These are phyloP conservation scores for Myxozyma neglecta DNA, from an alignment of 805 yeast species.

Conservation along the genomic window DNA sequence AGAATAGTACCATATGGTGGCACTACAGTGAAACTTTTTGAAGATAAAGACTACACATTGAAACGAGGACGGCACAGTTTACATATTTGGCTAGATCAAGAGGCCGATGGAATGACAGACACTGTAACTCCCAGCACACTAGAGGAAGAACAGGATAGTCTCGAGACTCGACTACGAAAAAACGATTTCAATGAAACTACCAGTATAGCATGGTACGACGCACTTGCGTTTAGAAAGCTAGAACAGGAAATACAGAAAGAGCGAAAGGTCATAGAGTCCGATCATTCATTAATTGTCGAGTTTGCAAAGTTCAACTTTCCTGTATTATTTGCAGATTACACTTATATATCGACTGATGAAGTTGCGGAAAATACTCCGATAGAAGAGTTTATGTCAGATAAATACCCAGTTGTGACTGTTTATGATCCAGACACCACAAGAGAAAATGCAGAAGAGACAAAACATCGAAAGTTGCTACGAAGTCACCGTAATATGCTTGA, in stretches of 20 bases:
- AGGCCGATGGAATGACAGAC: conserved; percentile 39
- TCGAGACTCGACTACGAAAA: conserved; percentile 50
- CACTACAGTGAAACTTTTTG: conserved; percentile 61
- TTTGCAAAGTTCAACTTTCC: conserved; percentile 70
- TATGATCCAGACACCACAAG: conserved; percentile 69
- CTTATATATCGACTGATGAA: conserved; percentile 39
- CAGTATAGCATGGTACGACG: conserved; percentile 71
- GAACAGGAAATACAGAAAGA: conserved; percentile 43
- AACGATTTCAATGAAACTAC: conserved; percentile 69
- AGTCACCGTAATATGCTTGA: conserved; percentile 77
- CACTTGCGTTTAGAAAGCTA: conserved; percentile 57
- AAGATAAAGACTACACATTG: conserved; percentile 55
- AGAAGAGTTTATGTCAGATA: conserved; percentile 13
- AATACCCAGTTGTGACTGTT: conserved; percentile 41
- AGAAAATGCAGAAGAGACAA: conserved; percentile 83
- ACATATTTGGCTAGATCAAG: conserved; percentile 45
- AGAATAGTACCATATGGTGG: conserved; percentile 57
- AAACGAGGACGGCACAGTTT: conserved; percentile 70
- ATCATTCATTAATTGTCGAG: conserved; percentile 52
- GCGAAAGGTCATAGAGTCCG: conserved; percentile 13
- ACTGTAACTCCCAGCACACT: conserved; percentile 35
- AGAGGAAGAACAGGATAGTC: conserved; percentile 45
- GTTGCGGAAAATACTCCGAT: neutral
- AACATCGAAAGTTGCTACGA: conserved; percentile 81
- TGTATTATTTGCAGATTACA: conserved; percentile 63